Percentiles rank a stretch among this genome's conserved stretches.
phyloP scores from a whole-genome alignment of 2,329 filamentous ascomycete species.

The Fusarium lateritium region DNA sequence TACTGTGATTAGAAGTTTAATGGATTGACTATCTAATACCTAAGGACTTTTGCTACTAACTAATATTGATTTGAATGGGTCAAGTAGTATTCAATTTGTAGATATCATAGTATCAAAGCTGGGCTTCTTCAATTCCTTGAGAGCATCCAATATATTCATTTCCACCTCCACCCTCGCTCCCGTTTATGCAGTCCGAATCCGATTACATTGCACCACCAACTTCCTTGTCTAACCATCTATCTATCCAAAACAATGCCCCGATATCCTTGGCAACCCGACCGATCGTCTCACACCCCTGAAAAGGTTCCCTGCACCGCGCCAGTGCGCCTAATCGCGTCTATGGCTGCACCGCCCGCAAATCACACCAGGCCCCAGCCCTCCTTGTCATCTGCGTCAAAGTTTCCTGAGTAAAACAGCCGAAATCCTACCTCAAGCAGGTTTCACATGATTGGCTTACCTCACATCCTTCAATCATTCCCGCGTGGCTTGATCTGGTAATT shows the following conservation, averaged over 20 bases:
- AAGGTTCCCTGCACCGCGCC: conserved; percentile 41
- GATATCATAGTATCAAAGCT: too few species aligned
- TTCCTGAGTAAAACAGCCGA: conserved; percentile 28
- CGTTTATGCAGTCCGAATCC: neutral
- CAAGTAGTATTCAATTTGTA: too few species aligned
- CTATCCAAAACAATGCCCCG: conserved; percentile 12
- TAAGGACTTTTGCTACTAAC: too few species aligned
- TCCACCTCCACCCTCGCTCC: neutral
- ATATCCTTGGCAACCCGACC: conserved; percentile 17
- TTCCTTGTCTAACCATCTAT: neutral
- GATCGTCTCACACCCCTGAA: conserved; percentile 34
- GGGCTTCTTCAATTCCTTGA: too few species aligned
- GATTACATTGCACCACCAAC: neutral
- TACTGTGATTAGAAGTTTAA: too few species aligned
- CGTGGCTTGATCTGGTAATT: conserved; percentile 35
- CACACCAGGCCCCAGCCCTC: conserved; percentile 35
- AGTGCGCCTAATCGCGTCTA: conserved; percentile 49
- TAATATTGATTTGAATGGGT: too few species aligned
- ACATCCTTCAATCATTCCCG: conserved; percentile 26
- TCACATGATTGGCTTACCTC: conserved; percentile 29
- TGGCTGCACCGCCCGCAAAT: conserved; percentile 42
- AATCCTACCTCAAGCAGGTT: conserved; percentile 10
- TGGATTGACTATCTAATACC: too few species aligned
- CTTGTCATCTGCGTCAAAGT: conserved; percentile 32
- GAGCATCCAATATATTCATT: too few species aligned